Evolutionary conservation across 805 yeast genomes (phyloP).

Genomic region (Myxozyma mucilagina): DNA sequence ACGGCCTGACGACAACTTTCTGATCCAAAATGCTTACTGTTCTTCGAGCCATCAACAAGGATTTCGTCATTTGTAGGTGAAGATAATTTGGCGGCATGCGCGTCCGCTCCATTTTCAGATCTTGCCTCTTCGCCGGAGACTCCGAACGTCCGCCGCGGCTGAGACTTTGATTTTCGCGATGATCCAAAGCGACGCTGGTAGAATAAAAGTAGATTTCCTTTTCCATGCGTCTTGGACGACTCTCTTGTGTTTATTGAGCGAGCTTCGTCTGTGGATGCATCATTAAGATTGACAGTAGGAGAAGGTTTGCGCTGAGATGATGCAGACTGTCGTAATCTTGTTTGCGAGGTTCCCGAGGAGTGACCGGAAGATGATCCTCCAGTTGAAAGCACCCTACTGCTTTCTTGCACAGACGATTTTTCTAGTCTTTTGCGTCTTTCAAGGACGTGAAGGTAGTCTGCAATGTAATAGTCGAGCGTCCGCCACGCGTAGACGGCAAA

Average conservation of each 20-base stretch:
- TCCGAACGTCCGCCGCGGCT: neutral
- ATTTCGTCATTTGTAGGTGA: neutral
- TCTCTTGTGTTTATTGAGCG: neutral
- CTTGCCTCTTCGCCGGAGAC: neutral
- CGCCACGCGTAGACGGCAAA: slow-evolving; percentile 20
- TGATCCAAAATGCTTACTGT: neutral
- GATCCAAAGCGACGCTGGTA: slow-evolving; percentile 1
- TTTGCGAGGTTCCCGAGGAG: too few species aligned
- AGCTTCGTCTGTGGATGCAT: too few species aligned
- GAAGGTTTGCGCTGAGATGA: too few species aligned
- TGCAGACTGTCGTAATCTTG: too few species aligned
- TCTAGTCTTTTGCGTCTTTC: neutral
- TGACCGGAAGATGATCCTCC: neutral
- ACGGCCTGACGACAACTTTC: neutral
- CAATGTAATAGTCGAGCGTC: neutral
- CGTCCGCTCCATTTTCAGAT: neutral
- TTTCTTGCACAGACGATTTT: neutral
- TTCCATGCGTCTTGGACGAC: neutral
- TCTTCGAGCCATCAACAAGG: neutral
- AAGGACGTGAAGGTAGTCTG: neutral
- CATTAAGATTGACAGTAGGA: too few species aligned
- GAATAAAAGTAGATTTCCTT: neutral
- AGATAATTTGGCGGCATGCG: neutral
- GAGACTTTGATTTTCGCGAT: neutral
- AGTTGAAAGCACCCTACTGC: neutral